Evolutionary conservation across 768 basidiomycete species (phyloP), one percentile per base, ranked within the genome.

Genomic region (Agaricus blazei): DNA sequence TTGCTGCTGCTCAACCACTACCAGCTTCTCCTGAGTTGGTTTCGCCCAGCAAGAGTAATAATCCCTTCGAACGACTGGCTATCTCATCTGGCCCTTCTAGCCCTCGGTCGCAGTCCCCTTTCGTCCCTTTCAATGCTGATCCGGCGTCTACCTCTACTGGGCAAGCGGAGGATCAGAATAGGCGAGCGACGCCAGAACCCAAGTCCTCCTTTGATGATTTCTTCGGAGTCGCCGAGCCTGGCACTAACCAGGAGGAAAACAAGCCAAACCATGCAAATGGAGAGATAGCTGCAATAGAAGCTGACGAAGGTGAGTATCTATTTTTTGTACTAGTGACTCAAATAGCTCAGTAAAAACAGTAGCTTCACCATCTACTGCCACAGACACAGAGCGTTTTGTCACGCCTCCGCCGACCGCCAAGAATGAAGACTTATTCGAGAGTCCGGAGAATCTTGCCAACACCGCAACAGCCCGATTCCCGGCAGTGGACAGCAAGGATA

Each of bases 41-140:
- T 1, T 81, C 76, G 47, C 80, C 84, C 44, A 67, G 70, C 53
- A 90, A 90, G 74, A 93, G 90, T 63, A 96, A 88, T 64, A 98
- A 98, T 67, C 95, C 94, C 3, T 98, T 98, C 64, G 93, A 91
- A 57, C 75, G 87, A 45, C 68, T 94, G 29, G 74, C 75, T 1
- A 75, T 78, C 72, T 67, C 76, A 37, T 69, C 73, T 26, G 76
- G 72, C 46, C 67, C 67, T 31, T 65, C 72, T 14, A 68, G 65
- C 14, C 74, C 75, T 50, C 80, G 80, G 34, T 76, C 84, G 1
- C 77, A 80, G 57, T 85, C 85, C 0, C 84, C 86, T 1, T 85
- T 86, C 66, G 65, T 79, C 50, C 72, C 84, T 0, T 79, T 83
- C 61, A 62, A 58, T n/a, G 49, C 60, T 23, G 48, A 58, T n/a